Conservation (phyloP, 73 alveolate species). For the Symbiodinium natans region DNA sequence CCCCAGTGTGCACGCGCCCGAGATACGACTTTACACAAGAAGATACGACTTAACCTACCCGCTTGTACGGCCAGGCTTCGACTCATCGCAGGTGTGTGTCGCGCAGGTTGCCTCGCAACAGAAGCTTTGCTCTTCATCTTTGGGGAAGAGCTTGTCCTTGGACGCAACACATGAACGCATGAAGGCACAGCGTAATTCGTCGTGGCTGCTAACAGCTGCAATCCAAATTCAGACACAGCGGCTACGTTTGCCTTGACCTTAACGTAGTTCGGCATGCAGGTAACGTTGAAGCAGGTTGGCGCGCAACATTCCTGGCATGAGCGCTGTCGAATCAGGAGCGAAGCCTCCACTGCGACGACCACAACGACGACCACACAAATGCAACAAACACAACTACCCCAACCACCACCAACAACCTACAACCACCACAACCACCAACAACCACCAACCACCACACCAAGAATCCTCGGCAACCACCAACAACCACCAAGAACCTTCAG, state of each 20-base stretch:
- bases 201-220: neutral
- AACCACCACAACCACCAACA: too few species aligned
- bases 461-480: too few species aligned
- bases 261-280: conserved; percentile 38
- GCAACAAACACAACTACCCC: too few species aligned
- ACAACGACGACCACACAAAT: neutral
- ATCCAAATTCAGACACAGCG: neutral
- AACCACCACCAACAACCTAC: too few species aligned
- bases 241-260: neutral
- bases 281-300: conserved; percentile 32
- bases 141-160: conserved; percentile 52
- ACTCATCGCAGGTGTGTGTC: conserved; percentile 58
- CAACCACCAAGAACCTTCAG: too few species aligned
- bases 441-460: too few species aligned
- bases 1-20: too few species aligned
- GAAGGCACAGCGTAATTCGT: too few species aligned
- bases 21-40: too few species aligned
- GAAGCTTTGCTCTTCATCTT: conserved; percentile 32
- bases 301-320: conserved; percentile 65
- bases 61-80: neutral
- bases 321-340: neutral
- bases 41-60: too few species aligned
- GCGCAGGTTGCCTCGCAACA: conserved; percentile 88
- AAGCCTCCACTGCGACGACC: neutral
- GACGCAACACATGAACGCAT: neutral